Evolutionary conservation across 2,329 filamentous ascomycete genomes (phyloP).

Genomic region (Camillea tinctor): DNA sequence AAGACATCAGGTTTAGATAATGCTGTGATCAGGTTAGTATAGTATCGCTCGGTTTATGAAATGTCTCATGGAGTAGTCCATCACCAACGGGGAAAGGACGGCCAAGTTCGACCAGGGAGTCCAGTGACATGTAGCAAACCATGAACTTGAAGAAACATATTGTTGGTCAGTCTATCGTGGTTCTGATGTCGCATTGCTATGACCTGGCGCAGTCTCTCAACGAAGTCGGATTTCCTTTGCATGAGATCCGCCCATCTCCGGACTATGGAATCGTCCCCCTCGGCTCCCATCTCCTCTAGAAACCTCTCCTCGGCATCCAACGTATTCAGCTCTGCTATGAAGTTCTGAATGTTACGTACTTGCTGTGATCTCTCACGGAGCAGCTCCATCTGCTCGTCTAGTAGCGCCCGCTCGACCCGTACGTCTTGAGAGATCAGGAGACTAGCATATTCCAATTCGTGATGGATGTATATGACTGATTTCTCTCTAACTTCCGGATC

Average conservation of each 20-base stretch:
- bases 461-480: neutral
- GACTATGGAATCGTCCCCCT: neutral
- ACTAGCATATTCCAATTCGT: neutral
- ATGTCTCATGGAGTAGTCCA: neutral
- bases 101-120: no score
- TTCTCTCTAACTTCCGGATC: neutral
- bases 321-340: neutral
- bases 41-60: neutral
- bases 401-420: neutral
- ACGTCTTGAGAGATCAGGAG: neutral
- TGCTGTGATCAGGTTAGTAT: no score
- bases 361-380: neutral
- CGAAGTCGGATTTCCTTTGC: neutral
- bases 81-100: no score
- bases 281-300: neutral
- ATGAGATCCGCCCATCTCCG: neutral
- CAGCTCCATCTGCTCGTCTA: neutral
- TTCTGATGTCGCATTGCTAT: neutral
- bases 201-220: neutral
- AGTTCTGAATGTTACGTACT: neutral
- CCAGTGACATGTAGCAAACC: neutral
- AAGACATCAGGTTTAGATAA: no score
- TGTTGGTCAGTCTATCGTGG: neutral
- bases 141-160: neutral
- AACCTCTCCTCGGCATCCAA: neutral